These are phyloP conservation scores for Kodamaea leandrae DNA, from an alignment of 805 yeast genomes.

Conservation along the genomic window DNA sequence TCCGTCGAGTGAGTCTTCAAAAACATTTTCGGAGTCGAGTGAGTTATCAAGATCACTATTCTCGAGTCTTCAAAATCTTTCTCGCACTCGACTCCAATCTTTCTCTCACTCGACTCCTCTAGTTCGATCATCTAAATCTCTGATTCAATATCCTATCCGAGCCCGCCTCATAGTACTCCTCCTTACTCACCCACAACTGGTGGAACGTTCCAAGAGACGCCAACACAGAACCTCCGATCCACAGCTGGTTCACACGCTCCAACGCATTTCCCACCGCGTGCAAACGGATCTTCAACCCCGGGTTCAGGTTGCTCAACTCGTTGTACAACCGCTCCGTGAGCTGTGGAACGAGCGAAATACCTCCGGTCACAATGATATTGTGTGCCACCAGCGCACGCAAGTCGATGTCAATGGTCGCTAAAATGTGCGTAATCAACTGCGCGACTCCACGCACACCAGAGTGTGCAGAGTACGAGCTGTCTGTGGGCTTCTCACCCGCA, in stretches of 20 bases:
- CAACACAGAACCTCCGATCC: constrained; percentile 91
- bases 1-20: no score
- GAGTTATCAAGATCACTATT: no score
- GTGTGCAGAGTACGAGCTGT: constrained; percentile 8
- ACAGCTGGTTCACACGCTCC: constrained; percentile 77
- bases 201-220: constrained; percentile 91
- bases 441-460: constrained; percentile 47
- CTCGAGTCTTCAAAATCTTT: no score
- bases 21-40: no score
- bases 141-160: constrained; percentile 74
- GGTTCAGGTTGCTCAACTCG: constrained; percentile 67
- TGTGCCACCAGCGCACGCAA: constrained; percentile 83
- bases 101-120: neutral
- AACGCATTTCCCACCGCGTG: constrained; percentile 75
- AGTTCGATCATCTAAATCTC: constrained; percentile 60
- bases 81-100: no score
- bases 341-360: constrained; percentile 77
- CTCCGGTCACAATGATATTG: constrained; percentile 84
- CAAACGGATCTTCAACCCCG: constrained; percentile 81
- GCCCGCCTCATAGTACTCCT: constrained; percentile 87
- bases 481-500: constrained; percentile 2
- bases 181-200: constrained; percentile 88
- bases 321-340: constrained; percentile 70
- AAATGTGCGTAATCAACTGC: constrained; percentile 55
- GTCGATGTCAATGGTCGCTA: constrained; percentile 70